Evolutionary conservation across 257 asterid genomes (phyloP).

Genomic region (Paulownia fortunei): DNA sequence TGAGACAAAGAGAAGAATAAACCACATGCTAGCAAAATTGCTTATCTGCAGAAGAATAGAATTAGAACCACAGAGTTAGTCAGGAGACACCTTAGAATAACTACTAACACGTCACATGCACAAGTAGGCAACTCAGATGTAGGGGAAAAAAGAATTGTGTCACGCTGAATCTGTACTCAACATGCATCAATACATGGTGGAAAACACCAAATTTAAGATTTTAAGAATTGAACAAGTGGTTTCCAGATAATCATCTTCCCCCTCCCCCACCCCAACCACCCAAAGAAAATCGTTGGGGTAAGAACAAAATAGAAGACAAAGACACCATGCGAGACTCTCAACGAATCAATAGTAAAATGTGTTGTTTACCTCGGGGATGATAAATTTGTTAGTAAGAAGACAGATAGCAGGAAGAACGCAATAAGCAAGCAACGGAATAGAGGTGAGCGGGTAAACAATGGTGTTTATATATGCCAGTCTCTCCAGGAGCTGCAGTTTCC

Average conservation of each 20-base stretch:
- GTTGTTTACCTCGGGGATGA: constrained; percentile 72
- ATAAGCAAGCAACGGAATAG: constrained; percentile 81
- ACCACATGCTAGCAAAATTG: constrained; percentile 89
- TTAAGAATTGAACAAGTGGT: neutral
- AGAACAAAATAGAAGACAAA: too few species aligned
- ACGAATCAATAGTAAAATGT: neutral
- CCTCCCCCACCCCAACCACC: too few species aligned
- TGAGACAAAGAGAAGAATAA: constrained; percentile 79
- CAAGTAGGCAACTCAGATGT: neutral
- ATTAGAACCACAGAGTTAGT: neutral
- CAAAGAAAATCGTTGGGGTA: too few species aligned
- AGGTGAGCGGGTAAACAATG: constrained; percentile 86
- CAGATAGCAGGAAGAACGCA: constrained; percentile 91
- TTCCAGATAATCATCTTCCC: too few species aligned
- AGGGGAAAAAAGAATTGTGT: too few species aligned
- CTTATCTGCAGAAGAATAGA: constrained; percentile 66
- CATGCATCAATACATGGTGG: too few species aligned
- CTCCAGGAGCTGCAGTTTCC: constrained; percentile 69
- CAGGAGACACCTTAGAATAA: neutral
- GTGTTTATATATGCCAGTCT: constrained; percentile 88
- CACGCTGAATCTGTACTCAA: too few species aligned
- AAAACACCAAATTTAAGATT: neutral
- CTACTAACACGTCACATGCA: neutral
- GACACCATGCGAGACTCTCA: too few species aligned
- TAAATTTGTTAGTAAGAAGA: constrained; percentile 84